These are phyloP conservation scores for Schwanniomyces vanrijiae DNA, from an alignment of 805 yeast genomes.

Conservation along the genomic window DNA sequence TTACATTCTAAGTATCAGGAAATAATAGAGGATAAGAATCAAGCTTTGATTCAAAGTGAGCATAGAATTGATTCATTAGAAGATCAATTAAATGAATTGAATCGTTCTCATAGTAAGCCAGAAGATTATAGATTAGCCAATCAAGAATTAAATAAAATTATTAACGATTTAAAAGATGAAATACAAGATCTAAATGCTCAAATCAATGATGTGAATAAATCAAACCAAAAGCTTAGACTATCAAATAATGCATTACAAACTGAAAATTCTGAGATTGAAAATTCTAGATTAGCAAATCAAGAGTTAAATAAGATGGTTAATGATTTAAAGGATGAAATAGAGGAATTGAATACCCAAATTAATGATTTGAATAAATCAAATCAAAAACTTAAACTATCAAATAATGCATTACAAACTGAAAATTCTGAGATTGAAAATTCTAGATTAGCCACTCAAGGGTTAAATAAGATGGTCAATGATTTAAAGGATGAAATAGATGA, in stretches of 20 bases:
- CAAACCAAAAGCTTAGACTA: constrained; percentile 18
- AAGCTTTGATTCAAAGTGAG: constrained; percentile 1
- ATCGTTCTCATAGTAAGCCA: background rate
- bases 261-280: constrained; percentile 2
- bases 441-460: background rate
- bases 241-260: constrained; percentile 4
- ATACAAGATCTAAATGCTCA: no score
- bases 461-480: background rate
- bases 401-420: constrained; percentile 5
- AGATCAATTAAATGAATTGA: constrained; percentile 1
- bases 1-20: constrained; percentile 8
- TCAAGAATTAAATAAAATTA: background rate
- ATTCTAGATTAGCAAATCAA: background rate
- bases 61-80: constrained; percentile 9
- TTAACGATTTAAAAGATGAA: background rate
- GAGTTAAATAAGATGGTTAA: background rate
- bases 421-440: background rate
- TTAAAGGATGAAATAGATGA: background rate
- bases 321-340: background rate
- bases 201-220: constrained; percentile 14
- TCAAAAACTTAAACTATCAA: constrained; percentile 15
- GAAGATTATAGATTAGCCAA: background rate
- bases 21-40: constrained; percentile 6
- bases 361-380: constrained; percentile 18
- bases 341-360: no score